A percentile compares a stretch with the other conserved stretches of the same genome.
These are phyloP conservation scores for Retiboletus flavoniger DNA, from an alignment of 1,284 basidiomycete species.

Conservation along the genomic window DNA sequence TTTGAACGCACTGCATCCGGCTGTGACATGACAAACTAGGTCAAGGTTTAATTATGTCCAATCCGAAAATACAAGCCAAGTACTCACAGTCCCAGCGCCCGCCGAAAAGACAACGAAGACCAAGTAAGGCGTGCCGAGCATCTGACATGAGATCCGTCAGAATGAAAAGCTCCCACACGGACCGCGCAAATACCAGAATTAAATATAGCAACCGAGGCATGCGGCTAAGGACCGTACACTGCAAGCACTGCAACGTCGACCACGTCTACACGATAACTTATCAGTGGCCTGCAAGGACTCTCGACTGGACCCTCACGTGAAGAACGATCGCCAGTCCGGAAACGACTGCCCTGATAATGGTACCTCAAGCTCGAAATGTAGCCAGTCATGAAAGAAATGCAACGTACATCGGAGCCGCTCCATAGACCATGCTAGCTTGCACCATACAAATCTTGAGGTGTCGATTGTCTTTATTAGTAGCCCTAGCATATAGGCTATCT, in stretches of 20 bases:
- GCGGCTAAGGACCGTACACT: constrained; percentile 13
- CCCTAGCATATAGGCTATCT: constrained; percentile 40
- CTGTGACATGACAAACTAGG: constrained; percentile 36
- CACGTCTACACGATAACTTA: constrained; percentile 36
- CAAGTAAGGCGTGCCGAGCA: constrained; percentile 41
- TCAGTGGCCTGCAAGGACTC: constrained; percentile 3
- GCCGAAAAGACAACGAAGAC: constrained; percentile 34
- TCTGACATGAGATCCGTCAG: constrained; percentile 27
- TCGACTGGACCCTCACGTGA: constrained; percentile 38
- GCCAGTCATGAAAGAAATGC: neutral
- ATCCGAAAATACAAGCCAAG: neutral
- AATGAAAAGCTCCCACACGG: constrained; percentile 12
- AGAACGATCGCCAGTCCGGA: constrained; percentile 50
- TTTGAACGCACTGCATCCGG: constrained; percentile 40
- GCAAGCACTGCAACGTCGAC: constrained; percentile 34
- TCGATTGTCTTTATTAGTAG: constrained; percentile 16
- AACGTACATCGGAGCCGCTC: constrained; percentile 52
- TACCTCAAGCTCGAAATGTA: neutral
- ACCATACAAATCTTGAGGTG: constrained; percentile 40
- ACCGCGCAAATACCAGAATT: constrained; percentile 14
- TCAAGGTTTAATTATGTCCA: constrained; percentile 15
- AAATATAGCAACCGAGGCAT: constrained; percentile 20
- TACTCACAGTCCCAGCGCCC: constrained; percentile 27
- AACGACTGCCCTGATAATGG: constrained; percentile 42
- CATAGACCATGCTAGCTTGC: constrained; percentile 54